Base-by-base conservation (phyloP, 371 early-diverging fungal species). In the Rhizopus microsporus region DNA sequence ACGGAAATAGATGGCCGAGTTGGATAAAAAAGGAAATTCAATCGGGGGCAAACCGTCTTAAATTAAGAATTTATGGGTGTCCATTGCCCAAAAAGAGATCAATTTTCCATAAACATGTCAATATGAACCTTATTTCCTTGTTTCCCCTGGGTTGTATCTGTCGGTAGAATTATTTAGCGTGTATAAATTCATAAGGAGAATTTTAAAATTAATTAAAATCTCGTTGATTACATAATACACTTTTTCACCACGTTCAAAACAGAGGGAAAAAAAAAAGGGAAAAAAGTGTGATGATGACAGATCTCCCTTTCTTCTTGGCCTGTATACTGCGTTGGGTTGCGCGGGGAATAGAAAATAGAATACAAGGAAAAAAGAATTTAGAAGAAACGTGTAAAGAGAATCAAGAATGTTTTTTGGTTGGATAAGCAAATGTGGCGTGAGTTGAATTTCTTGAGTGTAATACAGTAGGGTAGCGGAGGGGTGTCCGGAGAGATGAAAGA, bases 351-450 rank as follows among this genome's bases (percentile, higher is more conserved):
- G 23, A 23, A 23, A 23, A 23, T 23, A 43, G 16, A 43, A 43
- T n/a, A 43, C 10, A 43, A 43, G 16, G 16, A 17, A 43, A 17
- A 43, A 15, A 42, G 15, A 13, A 43, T 43, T 55, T 29, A 4
- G 9, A 56, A 49, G 50, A 31, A 57, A 57, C 57, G 57, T 57
- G 57, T 42, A 23, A 37, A n/a, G 30, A 35, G 30, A 42, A 31
- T 7, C 23, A 23, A 23, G 23, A 23, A 23, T 23, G 23, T 34
- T 37, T n/a, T 56, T 43, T 44, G 34, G 58, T 66, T 66, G 67
- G 67, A 34, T 48, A 37, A 56, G 29, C 58, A 66, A 66, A 58
- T 56, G 67, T 66, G 67, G 67, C 62, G 67, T 66, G 67, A 66
- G 67, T 62, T 66, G 61, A 57, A 57, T 60, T 44, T 31, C 5